Evolutionary conservation across 495 filamentous ascomycete species (phyloP), one percentile per base, ranked within the genome.

Genomic region (Rostrohypoxylon terebratum): DNA sequence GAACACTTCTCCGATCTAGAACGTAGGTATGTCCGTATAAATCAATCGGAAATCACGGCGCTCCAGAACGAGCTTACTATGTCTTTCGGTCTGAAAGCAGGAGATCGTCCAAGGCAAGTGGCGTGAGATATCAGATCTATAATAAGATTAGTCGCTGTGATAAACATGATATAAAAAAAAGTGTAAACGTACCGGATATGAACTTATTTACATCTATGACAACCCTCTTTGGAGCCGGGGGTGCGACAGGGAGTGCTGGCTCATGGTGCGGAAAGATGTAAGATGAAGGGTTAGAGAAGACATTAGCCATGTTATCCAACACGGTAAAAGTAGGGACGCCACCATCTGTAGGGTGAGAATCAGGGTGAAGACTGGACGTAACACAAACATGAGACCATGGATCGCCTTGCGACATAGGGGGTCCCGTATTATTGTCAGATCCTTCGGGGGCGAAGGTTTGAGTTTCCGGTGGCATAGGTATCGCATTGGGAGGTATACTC

Each of bases 71-170:
- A 84, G 20, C 60, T 71, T 67, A 91, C 87, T 6, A 93, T 87
- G 73, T 91, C 89, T 48, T 70, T 78, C 50, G 81, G 82, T 40
- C 83, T 83, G 51, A 90, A 88, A 1, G 90, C 90, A 3, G 90
- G 90, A 2, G 86, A 75, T 10, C 88, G 80, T 0, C 90, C 90
- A 0, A 92, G 81, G 78, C 90, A 92, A 0, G 88, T 83, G 4
- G 77, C 84, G 21, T 75, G 70, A 42, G 66, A 76, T 53, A 86
- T 75, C 48, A 88, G 72, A 63, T 82, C 86, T 89, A 50, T 53
- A n/a, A 9, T 14, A 14, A 36, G 10, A 33, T 42, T n/a, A 34
- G 33, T 3, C 4, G 9, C n/a, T 18, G 11, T 18, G 21, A 3
- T 28, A 50, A 23, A 11, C 11, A 8, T 20, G 16, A 13, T 7